Evolutionary conservation across 2,329 filamentous ascomycete genomes (phyloP).

Genomic region (Apiospora hydei): DNA sequence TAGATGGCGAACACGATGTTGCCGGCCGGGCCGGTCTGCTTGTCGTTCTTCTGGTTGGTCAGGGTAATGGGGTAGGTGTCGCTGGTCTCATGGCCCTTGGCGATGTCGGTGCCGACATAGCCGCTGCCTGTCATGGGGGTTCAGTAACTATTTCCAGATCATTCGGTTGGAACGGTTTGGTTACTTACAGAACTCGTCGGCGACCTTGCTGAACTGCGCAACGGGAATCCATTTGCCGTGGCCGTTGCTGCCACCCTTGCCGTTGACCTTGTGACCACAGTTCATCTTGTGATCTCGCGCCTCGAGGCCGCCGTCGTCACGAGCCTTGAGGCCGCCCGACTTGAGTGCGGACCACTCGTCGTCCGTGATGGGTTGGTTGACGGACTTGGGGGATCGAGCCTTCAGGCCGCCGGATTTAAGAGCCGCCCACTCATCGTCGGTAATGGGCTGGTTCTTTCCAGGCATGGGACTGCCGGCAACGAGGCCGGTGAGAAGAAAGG

Average conservation of each 20-base stretch:
- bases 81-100: slow-evolving; percentile 17
- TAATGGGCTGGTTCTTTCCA: slow-evolving; percentile 20
- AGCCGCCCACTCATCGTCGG: slow-evolving; percentile 7
- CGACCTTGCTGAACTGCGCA: not conserved
- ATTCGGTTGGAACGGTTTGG: too few species aligned
- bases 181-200: slow-evolving; percentile 14
- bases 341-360: slow-evolving; percentile 15
- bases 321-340: not conserved
- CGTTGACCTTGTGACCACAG: slow-evolving; percentile 19
- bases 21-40: not conserved
- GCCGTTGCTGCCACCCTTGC: slow-evolving; percentile 18
- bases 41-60: slow-evolving; percentile 22
- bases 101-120: too few species aligned
- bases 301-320: not conserved
- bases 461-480: slow-evolving; percentile 5
- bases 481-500: slow-evolving; percentile 11
- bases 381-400: not conserved
- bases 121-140: too few species aligned
- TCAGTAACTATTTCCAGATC: too few species aligned
- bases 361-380: slow-evolving; percentile 23
- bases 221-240: slow-evolving; percentile 23
- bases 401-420: slow-evolving; percentile 4
- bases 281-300: slow-evolving; percentile 22
- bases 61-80: slow-evolving; percentile 22
- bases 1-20: slow-evolving; percentile 26